phyloP scores from a whole-genome alignment of 2,329 filamentous ascomycete species.

The Monilinia laxa region DNA sequence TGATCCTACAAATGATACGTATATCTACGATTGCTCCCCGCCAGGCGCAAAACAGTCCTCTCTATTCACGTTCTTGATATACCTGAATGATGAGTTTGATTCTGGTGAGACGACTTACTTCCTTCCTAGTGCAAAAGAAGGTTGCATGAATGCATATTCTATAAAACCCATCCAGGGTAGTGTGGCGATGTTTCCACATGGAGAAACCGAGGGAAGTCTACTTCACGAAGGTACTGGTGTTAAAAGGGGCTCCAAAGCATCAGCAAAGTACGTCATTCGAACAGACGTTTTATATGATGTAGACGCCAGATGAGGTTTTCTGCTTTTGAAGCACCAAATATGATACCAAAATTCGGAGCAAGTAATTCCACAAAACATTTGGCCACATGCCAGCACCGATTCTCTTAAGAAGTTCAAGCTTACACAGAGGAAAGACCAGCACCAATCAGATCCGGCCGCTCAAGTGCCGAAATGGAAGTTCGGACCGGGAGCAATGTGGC shows the following conservation, averaged over 20 bases:
- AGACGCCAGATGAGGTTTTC: conserved; percentile 24
- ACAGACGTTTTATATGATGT: conserved; percentile 72
- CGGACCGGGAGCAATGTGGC: conserved; percentile 16
- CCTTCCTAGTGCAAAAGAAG: conserved; percentile 61
- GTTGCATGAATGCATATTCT: conserved; percentile 66
- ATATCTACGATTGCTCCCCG: conserved; percentile 67
- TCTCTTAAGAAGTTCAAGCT: not conserved
- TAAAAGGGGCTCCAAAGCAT: conserved; percentile 54
- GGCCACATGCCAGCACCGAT: not conserved
- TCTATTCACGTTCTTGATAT: conserved; percentile 67
- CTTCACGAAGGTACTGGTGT: conserved; percentile 72
- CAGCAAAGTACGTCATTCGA: conserved; percentile 66
- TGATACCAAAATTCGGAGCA: conserved; percentile 5
- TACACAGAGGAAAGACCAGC: not conserved
- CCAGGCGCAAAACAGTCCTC: conserved; percentile 60
- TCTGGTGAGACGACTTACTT: conserved; percentile 73
- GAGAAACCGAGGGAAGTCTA: conserved; percentile 62
- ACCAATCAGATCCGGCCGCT: not conserved
- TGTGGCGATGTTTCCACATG: conserved; percentile 68
- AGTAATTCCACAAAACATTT: not conserved
- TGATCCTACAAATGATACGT: conserved; percentile 45
- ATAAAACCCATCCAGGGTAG: conserved; percentile 67
- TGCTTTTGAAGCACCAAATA: not conserved
- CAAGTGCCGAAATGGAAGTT: conserved; percentile 7
- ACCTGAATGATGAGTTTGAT: conserved; percentile 70